phyloP scores from a whole-genome alignment of 1,284 basidiomycete species.

The Leccinum solheimii region DNA sequence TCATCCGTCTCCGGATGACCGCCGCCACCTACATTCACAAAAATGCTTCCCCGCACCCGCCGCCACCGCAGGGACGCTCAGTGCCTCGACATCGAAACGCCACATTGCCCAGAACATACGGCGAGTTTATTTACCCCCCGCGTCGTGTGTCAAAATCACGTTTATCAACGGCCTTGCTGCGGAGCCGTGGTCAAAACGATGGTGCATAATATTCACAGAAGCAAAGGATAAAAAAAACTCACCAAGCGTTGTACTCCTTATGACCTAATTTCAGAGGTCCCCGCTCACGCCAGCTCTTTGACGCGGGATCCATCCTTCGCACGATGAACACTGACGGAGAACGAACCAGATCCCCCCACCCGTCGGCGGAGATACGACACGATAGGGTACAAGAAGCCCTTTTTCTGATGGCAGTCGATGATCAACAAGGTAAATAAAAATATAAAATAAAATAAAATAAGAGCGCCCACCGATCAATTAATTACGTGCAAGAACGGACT shows the following conservation, averaged over 20 bases:
- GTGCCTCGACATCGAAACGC: slow-evolving; percentile 6
- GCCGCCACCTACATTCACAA: slow-evolving; percentile 1
- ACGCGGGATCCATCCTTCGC: background rate
- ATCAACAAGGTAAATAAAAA: slow-evolving; percentile 6
- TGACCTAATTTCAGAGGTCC: background rate
- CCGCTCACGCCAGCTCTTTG: too few species aligned
- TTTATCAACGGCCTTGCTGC: slow-evolving; percentile 6
- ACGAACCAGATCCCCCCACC: slow-evolving; percentile 12
- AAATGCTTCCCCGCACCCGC: slow-evolving; percentile 27
- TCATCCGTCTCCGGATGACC: slow-evolving; percentile 4
- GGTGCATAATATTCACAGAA: background rate
- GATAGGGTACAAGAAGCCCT: slow-evolving; percentile 3
- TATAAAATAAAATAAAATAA: background rate
- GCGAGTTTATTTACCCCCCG: slow-evolving; percentile 5
- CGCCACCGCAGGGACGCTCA: slow-evolving; percentile 26
- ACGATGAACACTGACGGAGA: background rate
- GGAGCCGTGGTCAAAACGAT: background rate
- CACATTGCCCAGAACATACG: slow-evolving; percentile 14
- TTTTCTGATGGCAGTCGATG: background rate
- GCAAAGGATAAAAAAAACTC: background rate
- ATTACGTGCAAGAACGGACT: background rate
- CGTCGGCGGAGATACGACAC: slow-evolving; percentile 23
- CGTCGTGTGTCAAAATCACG: slow-evolving; percentile 13
- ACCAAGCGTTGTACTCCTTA: background rate
- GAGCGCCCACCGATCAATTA: slow-evolving; percentile 7